A percentile compares a stretch with the other conserved stretches of the same genome.
Evolutionary conservation across 768 basidiomycete species (phyloP).

Genomic region (Rhodocollybia butyracea): DNA sequence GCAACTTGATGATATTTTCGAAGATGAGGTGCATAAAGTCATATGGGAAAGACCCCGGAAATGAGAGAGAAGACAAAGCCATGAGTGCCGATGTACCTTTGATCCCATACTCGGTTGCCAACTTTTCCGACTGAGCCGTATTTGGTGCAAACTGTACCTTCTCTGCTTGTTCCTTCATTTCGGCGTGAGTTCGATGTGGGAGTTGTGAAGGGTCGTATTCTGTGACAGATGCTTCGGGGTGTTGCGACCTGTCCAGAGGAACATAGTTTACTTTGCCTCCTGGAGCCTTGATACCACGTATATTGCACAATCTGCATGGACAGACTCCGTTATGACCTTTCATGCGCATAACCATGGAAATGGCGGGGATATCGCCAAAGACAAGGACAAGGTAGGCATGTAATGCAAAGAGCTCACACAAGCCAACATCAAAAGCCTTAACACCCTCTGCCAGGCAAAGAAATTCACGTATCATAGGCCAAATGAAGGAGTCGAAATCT

Average conservation of each 20-base stretch:
- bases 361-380: constrained; percentile 27
- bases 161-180: constrained; percentile 7
- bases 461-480: constrained; percentile 26
- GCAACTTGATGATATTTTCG: constrained; percentile 24
- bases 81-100: constrained; percentile 20
- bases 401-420: constrained; percentile 17
- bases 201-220: constrained; percentile 19
- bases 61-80: constrained; percentile 18
- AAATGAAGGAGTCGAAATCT: constrained; percentile 29
- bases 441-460: constrained; percentile 23
- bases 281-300: constrained; percentile 16
- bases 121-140: neutral
- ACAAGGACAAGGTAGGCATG: constrained; percentile 23
- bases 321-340: constrained; percentile 27
- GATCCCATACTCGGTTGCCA: constrained; percentile 14
- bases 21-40: constrained; percentile 39
- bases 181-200: constrained; percentile 20
- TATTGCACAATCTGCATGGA: constrained; percentile 26
- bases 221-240: constrained; percentile 5
- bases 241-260: constrained; percentile 14
- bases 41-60: constrained; percentile 29
- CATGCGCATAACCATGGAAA: constrained; percentile 19
- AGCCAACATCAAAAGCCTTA: constrained; percentile 19
- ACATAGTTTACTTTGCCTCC: constrained; percentile 13
- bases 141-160: constrained; percentile 11